These are phyloP conservation scores for Punctularia strigosozonata DNA, from an alignment of 768 basidiomycete genomes.

Conservation along the genomic window DNA sequence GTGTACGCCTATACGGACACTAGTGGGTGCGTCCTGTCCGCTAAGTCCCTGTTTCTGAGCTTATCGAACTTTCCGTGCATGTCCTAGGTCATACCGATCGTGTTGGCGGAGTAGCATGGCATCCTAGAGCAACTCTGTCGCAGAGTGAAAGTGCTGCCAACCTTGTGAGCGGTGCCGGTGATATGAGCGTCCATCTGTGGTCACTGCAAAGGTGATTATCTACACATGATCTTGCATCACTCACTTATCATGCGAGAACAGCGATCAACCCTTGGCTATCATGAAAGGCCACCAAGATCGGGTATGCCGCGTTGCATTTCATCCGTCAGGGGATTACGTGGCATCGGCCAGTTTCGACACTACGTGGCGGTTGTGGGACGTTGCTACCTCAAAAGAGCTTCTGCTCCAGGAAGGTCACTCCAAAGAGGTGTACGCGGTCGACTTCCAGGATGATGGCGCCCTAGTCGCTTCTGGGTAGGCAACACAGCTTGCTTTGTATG, in stretches of 20 bases:
- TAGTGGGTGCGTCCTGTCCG: conserved; percentile 45
- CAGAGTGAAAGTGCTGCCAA: conserved; percentile 58
- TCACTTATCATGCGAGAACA: conserved; percentile 17
- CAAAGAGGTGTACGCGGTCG: conserved; percentile 92
- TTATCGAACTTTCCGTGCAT: conserved; percentile 1
- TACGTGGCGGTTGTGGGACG: conserved; percentile 97
- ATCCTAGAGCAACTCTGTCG: conserved; percentile 80
- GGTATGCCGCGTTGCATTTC: conserved; percentile 90
- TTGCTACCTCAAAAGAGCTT: conserved; percentile 67
- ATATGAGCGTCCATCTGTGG: conserved; percentile 82
- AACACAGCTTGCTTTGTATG: neutral
- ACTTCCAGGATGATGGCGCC: conserved; percentile 92
- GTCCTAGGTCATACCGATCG: conserved; percentile 72
- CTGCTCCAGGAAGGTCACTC: conserved; percentile 94
- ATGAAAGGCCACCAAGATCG: conserved; percentile 85
- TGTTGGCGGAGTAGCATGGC: conserved; percentile 96
- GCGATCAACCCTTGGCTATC: conserved; percentile 77
- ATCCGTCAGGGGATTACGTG: conserved; percentile 89
- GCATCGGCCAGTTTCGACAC: conserved; percentile 96
- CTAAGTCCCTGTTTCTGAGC: no score
- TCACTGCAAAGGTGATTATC: conserved; percentile 60
- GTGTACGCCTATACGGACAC: conserved; percentile 65
- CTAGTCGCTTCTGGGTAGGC: conserved; percentile 86
- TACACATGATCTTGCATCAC: neutral
- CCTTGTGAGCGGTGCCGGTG: conserved; percentile 85